Evolutionary conservation across 1,284 basidiomycete species (phyloP).

Genomic region (Heterobasidion occidentale): DNA sequence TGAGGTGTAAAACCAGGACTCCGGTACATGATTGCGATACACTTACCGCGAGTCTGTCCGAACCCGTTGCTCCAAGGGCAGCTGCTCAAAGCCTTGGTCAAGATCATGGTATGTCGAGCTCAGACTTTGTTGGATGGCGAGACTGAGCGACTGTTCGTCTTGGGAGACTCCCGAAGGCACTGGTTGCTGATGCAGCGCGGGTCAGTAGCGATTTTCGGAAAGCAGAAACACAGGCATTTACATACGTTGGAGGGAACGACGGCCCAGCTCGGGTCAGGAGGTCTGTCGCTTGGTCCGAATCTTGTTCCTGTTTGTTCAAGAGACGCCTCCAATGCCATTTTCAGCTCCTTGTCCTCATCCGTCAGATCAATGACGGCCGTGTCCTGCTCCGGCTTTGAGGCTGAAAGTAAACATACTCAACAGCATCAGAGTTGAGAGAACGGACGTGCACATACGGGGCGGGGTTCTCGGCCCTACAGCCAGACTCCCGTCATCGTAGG

Average conservation of each 20-base stretch:
- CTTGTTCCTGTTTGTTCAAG: slow-evolving; percentile 26
- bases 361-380: slow-evolving; percentile 45
- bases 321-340: slow-evolving; percentile 45
- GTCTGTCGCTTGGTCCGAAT: slow-evolving; percentile 51
- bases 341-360: slow-evolving; percentile 45
- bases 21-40: background rate
- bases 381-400: slow-evolving; percentile 27
- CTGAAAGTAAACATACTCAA: slow-evolving; percentile 10
- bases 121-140: slow-evolving; percentile 61
- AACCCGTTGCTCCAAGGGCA: slow-evolving; percentile 39
- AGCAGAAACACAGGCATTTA: background rate
- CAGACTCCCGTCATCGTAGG: slow-evolving; percentile 1
- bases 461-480: slow-evolving; percentile 19
- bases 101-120: slow-evolving; percentile 20
- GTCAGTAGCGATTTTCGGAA: background rate
- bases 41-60: slow-evolving; percentile 54
- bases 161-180: slow-evolving; percentile 30
- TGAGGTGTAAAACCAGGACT: slow-evolving; percentile 4
- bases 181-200: slow-evolving; percentile 16
- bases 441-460: slow-evolving; percentile 20
- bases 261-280: slow-evolving; percentile 59
- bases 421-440: background rate
- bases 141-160: slow-evolving; percentile 51
- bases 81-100: slow-evolving; percentile 26
- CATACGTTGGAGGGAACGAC: slow-evolving; percentile 58